A percentile compares a stretch with the other conserved stretches of the same genome.
phyloP scores from a whole-genome alignment of 441 rosid genomes.

The Jatropha podagrica region DNA sequence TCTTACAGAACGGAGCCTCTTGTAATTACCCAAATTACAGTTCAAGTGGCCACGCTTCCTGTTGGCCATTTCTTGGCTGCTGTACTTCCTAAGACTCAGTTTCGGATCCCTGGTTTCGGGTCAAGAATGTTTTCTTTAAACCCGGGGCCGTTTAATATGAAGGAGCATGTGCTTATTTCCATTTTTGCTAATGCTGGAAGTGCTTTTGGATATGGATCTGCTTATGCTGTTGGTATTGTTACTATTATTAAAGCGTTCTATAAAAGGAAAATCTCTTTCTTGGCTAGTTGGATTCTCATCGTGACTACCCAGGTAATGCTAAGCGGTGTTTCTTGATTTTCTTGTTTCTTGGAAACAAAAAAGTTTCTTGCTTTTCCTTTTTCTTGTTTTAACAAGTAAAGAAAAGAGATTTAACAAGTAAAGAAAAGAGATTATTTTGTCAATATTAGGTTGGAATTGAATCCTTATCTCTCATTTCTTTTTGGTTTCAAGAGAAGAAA shows the following conservation, averaged over 20 bases:
- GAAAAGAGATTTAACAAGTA: not conserved
- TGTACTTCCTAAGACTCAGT: conserved; percentile 55
- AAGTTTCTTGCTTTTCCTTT: not conserved
- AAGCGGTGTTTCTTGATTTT: not conserved
- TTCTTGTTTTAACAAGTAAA: not conserved
- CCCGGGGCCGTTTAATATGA: conserved; percentile 85
- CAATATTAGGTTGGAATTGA: not conserved
- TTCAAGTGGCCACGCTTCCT: conserved; percentile 77
- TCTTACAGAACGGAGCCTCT: conserved; percentile 86
- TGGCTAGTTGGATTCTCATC: conserved; percentile 83
- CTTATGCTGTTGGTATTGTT: conserved; percentile 74
- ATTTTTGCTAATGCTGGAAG: conserved; percentile 88
- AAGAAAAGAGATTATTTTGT: not conserved
- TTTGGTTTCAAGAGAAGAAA: too few relatives aligned
- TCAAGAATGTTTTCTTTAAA: conserved; percentile 55
- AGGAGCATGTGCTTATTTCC: conserved; percentile 77
- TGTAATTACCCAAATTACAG: conserved; percentile 75
- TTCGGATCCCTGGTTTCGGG: conserved; percentile 59
- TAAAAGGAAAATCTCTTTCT: conserved; percentile 54
- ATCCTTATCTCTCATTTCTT: not conserved
- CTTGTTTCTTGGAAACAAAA: not conserved
- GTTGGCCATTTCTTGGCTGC: conserved; percentile 75
- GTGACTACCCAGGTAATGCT: conserved; percentile 70
- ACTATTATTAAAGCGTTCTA: conserved; percentile 84
- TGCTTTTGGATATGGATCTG: conserved; percentile 78